These are phyloP conservation scores for Lasiodiplodia sp. DNA, from an alignment of 2,329 filamentous ascomycete species.

Conservation along the genomic window DNA sequence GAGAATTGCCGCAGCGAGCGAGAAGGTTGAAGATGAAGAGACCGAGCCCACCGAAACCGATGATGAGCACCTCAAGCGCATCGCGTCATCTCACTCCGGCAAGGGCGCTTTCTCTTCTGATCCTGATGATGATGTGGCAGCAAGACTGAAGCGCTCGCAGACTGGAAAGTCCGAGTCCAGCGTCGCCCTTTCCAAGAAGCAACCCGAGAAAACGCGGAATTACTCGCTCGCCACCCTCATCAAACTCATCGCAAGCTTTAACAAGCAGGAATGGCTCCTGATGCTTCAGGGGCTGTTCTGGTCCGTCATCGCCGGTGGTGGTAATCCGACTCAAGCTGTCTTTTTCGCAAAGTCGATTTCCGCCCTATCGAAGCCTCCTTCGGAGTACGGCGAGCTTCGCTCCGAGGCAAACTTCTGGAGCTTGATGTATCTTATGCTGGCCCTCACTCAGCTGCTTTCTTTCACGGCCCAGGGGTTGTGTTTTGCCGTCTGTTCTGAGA, in stretches of 20 bases:
- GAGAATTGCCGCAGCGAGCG: conserved; percentile 70
- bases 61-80: conserved; percentile 40
- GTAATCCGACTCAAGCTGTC: conserved; percentile 78
- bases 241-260: conserved; percentile 81
- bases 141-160: conserved; percentile 59
- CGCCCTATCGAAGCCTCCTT: conserved; percentile 66
- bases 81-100: conserved; percentile 33
- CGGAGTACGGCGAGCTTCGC: conserved; percentile 64
- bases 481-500: conserved; percentile 87
- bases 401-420: conserved; percentile 84
- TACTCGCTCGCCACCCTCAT: conserved; percentile 79
- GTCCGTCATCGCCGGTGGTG: conserved; percentile 78
- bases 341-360: conserved; percentile 91
- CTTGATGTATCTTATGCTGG: conserved; percentile 87
- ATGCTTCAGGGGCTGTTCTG: conserved; percentile 79
- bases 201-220: conserved; percentile 58
- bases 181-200: conserved; percentile 65
- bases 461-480: conserved; percentile 68
- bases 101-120: conserved; percentile 54
- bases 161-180: conserved; percentile 70
- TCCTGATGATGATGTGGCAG: conserved; percentile 67
- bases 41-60: conserved; percentile 40
- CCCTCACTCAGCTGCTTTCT: conserved; percentile 70
- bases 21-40: conserved; percentile 63
- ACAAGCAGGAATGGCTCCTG: conserved; percentile 71